Conservation (phyloP, 176 grass and related monocot species). For the Oryza punctata region DNA sequence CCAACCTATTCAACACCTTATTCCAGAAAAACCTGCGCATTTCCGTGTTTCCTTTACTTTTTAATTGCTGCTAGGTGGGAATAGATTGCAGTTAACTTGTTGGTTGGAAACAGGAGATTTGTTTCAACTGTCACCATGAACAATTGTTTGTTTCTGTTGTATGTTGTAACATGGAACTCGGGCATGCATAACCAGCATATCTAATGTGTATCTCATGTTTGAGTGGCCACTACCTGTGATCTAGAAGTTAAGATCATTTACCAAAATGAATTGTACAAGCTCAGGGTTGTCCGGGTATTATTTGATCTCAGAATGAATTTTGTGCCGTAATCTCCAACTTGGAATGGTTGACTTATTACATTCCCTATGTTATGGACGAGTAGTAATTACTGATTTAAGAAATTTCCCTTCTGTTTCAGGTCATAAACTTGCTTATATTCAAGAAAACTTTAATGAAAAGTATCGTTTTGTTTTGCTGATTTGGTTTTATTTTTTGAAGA, state of each 20-base stretch:
- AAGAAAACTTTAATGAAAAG: not conserved
- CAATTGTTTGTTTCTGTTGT: too few relatives aligned
- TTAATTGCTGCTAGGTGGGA: not conserved
- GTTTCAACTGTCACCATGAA: too few relatives aligned
- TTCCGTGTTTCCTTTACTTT: not conserved
- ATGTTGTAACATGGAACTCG: too few relatives aligned
- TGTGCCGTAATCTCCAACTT: not conserved
- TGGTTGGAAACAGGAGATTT: not conserved
- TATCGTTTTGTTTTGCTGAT: not conserved
- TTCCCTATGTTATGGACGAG: not conserved
- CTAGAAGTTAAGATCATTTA: not conserved
- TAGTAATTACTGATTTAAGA: not conserved
- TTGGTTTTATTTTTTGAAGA: slow-evolving; percentile 25
- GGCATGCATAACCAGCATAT: too few relatives aligned
- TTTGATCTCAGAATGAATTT: not conserved
- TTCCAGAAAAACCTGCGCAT: too few relatives aligned
- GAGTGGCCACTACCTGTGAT: too few relatives aligned
- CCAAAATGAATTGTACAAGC: not conserved
- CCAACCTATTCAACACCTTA: not conserved
- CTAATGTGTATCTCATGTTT: too few relatives aligned
- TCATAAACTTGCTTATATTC: slow-evolving; percentile 1
- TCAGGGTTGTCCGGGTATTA: not conserved
- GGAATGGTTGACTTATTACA: not conserved
- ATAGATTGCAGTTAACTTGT: not conserved
- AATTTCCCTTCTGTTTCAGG: not conserved